Evolutionary conservation across 1,284 basidiomycete genomes (phyloP).

Genomic region (Cystobasidium slooffiae): DNA sequence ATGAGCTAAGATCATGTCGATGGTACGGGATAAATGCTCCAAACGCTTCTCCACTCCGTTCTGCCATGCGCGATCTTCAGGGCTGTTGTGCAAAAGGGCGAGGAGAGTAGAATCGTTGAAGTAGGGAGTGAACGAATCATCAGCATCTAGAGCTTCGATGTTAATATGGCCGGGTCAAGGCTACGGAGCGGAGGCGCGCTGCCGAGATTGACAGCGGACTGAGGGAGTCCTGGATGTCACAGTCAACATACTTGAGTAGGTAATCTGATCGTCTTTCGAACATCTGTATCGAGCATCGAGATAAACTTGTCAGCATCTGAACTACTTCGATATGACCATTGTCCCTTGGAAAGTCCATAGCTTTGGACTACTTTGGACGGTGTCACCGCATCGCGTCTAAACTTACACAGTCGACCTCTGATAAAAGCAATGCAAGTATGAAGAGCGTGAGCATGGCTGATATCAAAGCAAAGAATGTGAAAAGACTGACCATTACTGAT

Average conservation of each 20-base stretch:
- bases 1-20: conserved; percentile 42
- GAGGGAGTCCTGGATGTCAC: not conserved
- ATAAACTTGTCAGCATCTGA: not conserved
- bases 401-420: conserved; percentile 44
- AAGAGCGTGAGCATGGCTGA: not conserved
- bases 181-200: conserved; percentile 2
- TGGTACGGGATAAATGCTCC: conserved; percentile 34
- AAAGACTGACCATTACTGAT: conserved; percentile 28
- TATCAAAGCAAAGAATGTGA: too few relatives aligned
- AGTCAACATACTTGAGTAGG: conserved; percentile 34
- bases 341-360: not conserved
- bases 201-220: conserved; percentile 1
- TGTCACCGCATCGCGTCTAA: not conserved
- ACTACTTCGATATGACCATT: too few relatives aligned
- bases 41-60: conserved; percentile 42
- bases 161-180: not conserved
- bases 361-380: not conserved
- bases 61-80: conserved; percentile 43
- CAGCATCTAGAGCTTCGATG: too few relatives aligned
- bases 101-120: not conserved
- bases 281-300: conserved; percentile 16
- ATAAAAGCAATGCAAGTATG: not conserved
- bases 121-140: too few relatives aligned
- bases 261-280: conserved; percentile 41
- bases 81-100: conserved; percentile 5